Evolutionary conservation across 2,329 filamentous ascomycete species (phyloP), one percentile per base, ranked within the genome.

Genomic region (Aspergillus pseudonomiae): DNA sequence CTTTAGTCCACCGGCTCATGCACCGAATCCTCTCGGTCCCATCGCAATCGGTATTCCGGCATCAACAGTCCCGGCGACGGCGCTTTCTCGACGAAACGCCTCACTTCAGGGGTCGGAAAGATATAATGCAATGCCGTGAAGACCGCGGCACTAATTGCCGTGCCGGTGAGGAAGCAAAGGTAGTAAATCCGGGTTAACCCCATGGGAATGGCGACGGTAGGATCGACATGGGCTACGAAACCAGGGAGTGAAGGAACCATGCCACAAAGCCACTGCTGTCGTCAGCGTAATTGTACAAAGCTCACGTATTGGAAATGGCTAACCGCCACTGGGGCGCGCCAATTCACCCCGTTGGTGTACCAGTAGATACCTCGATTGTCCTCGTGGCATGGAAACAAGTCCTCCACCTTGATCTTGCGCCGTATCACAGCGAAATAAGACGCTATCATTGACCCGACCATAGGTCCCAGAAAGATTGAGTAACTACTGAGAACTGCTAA

Each of bases 391-490:
- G 78, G 70, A 68, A 81, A 83, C 26, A 83, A 73, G 28, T 78
- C 79, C 1, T 77, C 75, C 16, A 82, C 72, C 64, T 82, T 80
- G 64, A 80, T 74, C 56, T 77, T 75, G 12, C 70, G 63, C 52
- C 70, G 70, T 62, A 80, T 74, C 50, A 58, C 73, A 64, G 83
- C 55, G 65, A 80, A 81, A 66, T 84, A 85, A 55, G 83, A 80
- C 34, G 77, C 77, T 16, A 83, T 71, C 67, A 82, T 75, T 12
- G 84, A 76, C 3, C 81, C 82, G 4, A 61, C 79, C 63, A 82
- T 78, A 0, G 83, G 82, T 0, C 76, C 80, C 16, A 84, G 75
- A 67, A 85, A 84, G 11, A 84, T 79, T 2, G 74, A 75, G 76
- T 77, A 72, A 12, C 67, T 66, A 46, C 63, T 68, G 16, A 73